Evolutionary conservation across 352 stramenopile species (phyloP).

Genomic region (Aphanomyces cochlioides): DNA sequence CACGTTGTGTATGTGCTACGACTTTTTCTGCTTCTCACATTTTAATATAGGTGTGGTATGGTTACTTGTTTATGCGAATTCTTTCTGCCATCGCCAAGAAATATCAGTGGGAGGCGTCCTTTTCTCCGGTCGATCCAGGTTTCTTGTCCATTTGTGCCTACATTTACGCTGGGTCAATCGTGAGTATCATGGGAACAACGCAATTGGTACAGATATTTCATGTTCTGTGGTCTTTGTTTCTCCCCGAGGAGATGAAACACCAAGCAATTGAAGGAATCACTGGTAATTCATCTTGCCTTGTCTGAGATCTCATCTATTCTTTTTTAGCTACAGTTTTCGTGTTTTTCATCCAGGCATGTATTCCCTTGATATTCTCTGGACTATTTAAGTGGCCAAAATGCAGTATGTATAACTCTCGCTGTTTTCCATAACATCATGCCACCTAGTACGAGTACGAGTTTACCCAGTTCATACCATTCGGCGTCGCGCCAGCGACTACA

Average conservation of each 20-base stretch:
- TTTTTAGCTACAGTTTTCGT: neutral
- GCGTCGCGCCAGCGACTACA: neutral
- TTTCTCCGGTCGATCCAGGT: conserved; percentile 10
- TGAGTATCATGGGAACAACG: neutral
- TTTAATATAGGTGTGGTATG: conserved; percentile 26
- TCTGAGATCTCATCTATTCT: no score
- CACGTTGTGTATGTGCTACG: conserved; percentile 2
- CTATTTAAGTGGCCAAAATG: neutral
- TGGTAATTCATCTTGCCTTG: no score
- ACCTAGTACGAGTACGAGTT: neutral
- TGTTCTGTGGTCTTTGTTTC: neutral
- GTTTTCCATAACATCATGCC: neutral
- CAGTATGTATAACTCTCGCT: neutral
- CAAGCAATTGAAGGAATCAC: neutral
- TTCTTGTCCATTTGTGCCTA: neutral
- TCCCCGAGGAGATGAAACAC: neutral
- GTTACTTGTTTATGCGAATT: conserved; percentile 7
- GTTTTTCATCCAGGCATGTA: neutral
- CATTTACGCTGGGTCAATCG: conserved; percentile 1
- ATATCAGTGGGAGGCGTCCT: conserved; percentile 4
- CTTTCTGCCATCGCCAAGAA: neutral
- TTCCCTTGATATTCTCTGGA: neutral
- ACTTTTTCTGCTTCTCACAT: neutral
- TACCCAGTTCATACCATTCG: neutral
- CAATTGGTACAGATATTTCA: conserved; percentile 4